Percentiles rank a stretch among this genome's conserved stretches.
Evolutionary conservation across 306 rosid species (phyloP).

Genomic region (Cyamopsis tetragonoloba): DNA sequence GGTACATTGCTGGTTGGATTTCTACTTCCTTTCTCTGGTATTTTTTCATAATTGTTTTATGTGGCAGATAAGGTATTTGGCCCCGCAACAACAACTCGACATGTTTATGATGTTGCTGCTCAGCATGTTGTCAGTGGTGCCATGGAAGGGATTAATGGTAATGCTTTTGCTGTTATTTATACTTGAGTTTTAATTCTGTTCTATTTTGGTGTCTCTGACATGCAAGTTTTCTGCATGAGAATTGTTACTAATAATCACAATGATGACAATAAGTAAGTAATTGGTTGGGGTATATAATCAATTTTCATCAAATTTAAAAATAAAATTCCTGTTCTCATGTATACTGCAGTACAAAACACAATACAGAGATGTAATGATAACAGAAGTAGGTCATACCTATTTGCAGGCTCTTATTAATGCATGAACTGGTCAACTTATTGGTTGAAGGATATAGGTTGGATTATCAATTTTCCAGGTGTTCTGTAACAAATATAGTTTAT

Average conservation of each 20-base stretch:
- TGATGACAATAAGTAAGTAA: neutral
- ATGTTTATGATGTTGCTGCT: slow-evolving; percentile 88
- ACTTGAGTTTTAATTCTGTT: neutral
- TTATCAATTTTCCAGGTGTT: neutral
- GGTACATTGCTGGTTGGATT: slow-evolving; percentile 6
- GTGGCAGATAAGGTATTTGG: slow-evolving; percentile 65
- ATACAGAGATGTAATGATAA: neutral
- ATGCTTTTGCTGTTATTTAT: neutral
- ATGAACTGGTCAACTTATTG: neutral
- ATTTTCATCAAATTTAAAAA: neutral
- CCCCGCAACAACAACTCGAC: slow-evolving; percentile 87
- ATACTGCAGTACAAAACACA: neutral
- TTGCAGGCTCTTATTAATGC: neutral
- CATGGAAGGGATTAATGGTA: slow-evolving; percentile 92
- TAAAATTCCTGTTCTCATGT: neutral
- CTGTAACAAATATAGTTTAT: neutral
- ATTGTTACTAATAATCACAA: neutral
- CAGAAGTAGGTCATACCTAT: neutral
- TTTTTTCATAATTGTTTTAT: neutral
- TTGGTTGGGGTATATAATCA: neutral
- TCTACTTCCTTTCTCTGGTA: neutral
- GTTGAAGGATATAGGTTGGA: neutral
- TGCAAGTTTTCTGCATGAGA: neutral
- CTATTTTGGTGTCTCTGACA: neutral
- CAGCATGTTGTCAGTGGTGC: slow-evolving; percentile 80